Percentiles rank a stretch among this genome's conserved stretches.
Evolutionary conservation across 176 grass and related monocot genomes (phyloP).

Genomic region (Leersia perrieri): DNA sequence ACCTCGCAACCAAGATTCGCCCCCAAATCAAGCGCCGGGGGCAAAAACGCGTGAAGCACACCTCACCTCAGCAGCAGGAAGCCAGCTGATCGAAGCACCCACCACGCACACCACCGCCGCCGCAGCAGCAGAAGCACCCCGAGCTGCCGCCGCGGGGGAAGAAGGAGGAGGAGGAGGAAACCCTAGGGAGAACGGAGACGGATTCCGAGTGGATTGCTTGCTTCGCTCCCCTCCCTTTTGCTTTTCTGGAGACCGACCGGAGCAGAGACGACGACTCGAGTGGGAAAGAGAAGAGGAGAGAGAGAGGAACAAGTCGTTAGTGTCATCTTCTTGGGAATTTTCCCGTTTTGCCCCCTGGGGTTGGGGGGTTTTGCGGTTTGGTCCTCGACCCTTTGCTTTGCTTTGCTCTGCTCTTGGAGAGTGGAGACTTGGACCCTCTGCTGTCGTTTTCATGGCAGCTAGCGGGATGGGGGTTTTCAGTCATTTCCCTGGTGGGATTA

Average conservation of each 20-base stretch:
- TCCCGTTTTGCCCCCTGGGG: neutral
- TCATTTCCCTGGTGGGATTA: neutral
- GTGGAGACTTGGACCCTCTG: too few relatives aligned
- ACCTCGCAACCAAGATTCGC: neutral
- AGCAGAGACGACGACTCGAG: conserved; percentile 30
- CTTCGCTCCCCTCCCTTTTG: neutral
- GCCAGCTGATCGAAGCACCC: conserved; percentile 4
- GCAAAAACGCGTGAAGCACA: too few relatives aligned
- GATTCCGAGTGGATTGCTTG: conserved; percentile 18
- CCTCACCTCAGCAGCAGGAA: conserved; percentile 34
- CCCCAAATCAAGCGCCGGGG: too few relatives aligned
- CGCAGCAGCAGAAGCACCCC: neutral
- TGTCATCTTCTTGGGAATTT: neutral
- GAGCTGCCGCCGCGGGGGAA: neutral
- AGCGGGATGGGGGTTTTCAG: neutral
- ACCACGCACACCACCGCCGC: neutral
- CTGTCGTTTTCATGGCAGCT: neutral
- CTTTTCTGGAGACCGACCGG: conserved; percentile 29
- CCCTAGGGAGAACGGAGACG: neutral
- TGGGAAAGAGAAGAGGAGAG: neutral
- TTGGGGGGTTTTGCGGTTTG: neutral
- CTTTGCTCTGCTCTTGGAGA: too few relatives aligned
- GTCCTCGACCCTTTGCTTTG: neutral
- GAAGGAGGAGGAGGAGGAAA: neutral
- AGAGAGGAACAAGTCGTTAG: conserved; percentile 14